phyloP scores from a whole-genome alignment of 257 asterid species.

The Nicotiana knightiana region DNA sequence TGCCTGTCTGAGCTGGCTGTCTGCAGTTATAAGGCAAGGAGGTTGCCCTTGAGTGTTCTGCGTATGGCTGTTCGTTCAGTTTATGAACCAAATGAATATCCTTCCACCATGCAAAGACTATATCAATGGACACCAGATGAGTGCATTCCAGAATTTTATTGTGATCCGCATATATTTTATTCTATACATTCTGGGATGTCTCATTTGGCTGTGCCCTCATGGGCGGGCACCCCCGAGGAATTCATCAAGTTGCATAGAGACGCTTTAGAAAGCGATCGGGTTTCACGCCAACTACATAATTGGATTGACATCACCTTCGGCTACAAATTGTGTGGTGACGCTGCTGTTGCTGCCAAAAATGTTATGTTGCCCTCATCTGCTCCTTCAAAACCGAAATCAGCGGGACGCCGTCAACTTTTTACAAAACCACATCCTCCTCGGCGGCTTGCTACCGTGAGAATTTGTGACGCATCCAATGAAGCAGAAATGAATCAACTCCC shows the following conservation, averaged over 20 bases:
- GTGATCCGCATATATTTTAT: constrained; percentile 74
- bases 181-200: constrained; percentile 92
- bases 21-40: constrained; percentile 97
- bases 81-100: constrained; percentile 98
- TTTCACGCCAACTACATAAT: constrained; percentile 66
- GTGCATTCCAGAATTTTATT: constrained; percentile 95
- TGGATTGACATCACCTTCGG: constrained; percentile 99
- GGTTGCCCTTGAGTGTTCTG: constrained; percentile 81
- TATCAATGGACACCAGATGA: constrained; percentile 99
- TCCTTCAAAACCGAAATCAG: constrained; percentile 50
- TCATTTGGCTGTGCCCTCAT: constrained; percentile 82
- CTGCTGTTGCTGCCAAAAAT: constrained; percentile 85
- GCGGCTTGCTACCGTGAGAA: constrained; percentile 23
- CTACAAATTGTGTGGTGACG: constrained; percentile 87
- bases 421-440: constrained; percentile 85
- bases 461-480: constrained; percentile 18
- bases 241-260: constrained; percentile 80
- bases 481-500: constrained; percentile 11
- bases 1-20: constrained; percentile 98
- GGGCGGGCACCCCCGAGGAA: constrained; percentile 86
- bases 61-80: constrained; percentile 91
- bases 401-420: constrained; percentile 90
- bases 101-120: constrained; percentile 91
- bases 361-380: constrained; percentile 79
- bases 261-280: constrained; percentile 71